Evolutionary conservation across 108 stramenopile species (phyloP).

Genomic region (Cyclotella distinguenda): DNA sequence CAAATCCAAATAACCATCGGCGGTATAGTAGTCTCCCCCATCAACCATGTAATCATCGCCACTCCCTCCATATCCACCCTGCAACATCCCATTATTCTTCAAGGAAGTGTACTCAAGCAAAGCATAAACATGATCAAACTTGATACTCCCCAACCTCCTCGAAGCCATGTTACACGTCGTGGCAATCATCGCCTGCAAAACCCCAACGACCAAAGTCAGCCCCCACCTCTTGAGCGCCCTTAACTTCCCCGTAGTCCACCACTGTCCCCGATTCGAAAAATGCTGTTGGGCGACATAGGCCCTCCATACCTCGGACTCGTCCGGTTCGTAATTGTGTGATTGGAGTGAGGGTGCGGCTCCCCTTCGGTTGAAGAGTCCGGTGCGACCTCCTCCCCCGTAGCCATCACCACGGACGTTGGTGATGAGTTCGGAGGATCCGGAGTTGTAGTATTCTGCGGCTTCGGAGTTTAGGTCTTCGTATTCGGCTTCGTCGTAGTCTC

Average conservation of each 20-base stretch:
- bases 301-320: conserved; percentile 87
- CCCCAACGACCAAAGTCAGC: conserved; percentile 79
- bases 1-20: conserved; percentile 39
- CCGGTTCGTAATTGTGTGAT: conserved; percentile 88
- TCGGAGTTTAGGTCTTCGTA: conserved; percentile 28
- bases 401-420: conserved; percentile 49
- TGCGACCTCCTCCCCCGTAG: conserved; percentile 57
- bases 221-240: conserved; percentile 79
- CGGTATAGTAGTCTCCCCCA: conserved; percentile 41
- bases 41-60: conserved; percentile 13
- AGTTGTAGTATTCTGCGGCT: conserved; percentile 40
- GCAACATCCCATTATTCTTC: neutral
- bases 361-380: conserved; percentile 5
- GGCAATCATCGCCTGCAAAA: conserved; percentile 76
- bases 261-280: conserved; percentile 83
- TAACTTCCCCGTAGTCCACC: conserved; percentile 90
- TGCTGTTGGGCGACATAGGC: conserved; percentile 82
- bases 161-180: conserved; percentile 62
- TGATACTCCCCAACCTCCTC: conserved; percentile 46
- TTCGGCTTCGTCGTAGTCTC: conserved; percentile 1
- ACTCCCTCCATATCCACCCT: neutral
- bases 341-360: conserved; percentile 40
- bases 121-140: conserved; percentile 75
- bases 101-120: conserved; percentile 47
- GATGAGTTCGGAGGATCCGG: conserved; percentile 35